phyloP scores from a whole-genome alignment of 1,139 yeast genomes.

The Zygosaccharomyces sapae region DNA sequence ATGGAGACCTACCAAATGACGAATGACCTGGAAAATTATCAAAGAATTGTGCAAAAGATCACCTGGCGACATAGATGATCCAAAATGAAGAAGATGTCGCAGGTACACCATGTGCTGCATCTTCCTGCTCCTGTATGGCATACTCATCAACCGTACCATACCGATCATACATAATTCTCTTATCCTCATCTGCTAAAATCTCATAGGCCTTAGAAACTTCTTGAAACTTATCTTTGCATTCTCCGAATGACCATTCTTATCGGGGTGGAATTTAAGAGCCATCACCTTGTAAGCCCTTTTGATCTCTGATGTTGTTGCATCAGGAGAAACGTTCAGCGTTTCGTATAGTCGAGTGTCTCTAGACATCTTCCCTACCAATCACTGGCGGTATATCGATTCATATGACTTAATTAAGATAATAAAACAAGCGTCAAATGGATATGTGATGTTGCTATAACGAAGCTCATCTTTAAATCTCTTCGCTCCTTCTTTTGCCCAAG shows the following conservation, averaged over 20 bases:
- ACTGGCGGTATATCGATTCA: neutral
- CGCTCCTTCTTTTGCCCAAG: neutral
- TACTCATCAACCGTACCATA: conserved; percentile 52
- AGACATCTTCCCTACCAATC: conserved; percentile 16
- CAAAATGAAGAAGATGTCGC: conserved; percentile 13
- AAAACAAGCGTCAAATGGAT: neutral
- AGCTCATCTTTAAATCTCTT: conserved; percentile 3
- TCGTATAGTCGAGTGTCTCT: conserved; percentile 24
- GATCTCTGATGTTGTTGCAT: conserved; percentile 43
- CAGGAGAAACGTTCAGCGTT: conserved; percentile 34
- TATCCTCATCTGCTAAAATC: conserved; percentile 48
- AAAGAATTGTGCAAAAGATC: conserved; percentile 39
- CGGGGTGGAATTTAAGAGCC: conserved; percentile 66
- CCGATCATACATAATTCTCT: conserved; percentile 51
- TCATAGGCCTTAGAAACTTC: conserved; percentile 60
- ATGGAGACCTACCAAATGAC: conserved; percentile 2
- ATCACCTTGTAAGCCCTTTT: conserved; percentile 56
- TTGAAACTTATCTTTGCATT: conserved; percentile 56
- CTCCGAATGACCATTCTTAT: conserved; percentile 50
- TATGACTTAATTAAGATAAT: neutral
- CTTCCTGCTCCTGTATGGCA: conserved; percentile 25
- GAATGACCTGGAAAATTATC: conserved; percentile 25
- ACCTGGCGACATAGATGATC: conserved; percentile 31
- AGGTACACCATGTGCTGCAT: conserved; percentile 18
- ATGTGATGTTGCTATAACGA: neutral